phyloP scores from a whole-genome alignment of 2,329 filamentous ascomycete genomes.

The Venturia aucupariae region DNA sequence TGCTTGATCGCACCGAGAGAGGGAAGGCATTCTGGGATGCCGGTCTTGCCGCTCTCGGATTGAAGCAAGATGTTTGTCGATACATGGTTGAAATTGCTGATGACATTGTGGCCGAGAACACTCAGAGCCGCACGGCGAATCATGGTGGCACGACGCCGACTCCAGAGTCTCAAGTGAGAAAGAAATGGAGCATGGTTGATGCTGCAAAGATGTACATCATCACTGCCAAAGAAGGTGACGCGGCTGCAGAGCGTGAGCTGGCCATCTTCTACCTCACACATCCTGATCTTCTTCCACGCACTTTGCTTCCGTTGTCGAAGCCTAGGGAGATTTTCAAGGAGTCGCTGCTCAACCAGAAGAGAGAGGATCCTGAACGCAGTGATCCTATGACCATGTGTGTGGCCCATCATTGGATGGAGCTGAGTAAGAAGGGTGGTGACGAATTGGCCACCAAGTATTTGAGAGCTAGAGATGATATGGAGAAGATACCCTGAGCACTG shows the following conservation, averaged over 20 bases:
- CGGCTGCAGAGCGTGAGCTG: conserved; percentile 83
- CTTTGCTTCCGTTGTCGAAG: conserved; percentile 74
- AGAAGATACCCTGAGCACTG: conserved; percentile 40
- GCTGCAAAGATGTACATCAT: conserved; percentile 86
- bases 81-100: conserved; percentile 73
- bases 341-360: conserved; percentile 56
- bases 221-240: conserved; percentile 83
- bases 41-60: conserved; percentile 73
- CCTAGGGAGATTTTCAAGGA: conserved; percentile 86
- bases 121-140: conserved; percentile 46
- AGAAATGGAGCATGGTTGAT: conserved; percentile 64
- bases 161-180: conserved; percentile 18
- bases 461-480: conserved; percentile 58
- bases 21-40: conserved; percentile 85
- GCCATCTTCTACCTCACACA: conserved; percentile 89
- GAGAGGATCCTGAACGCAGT: conserved; percentile 53
- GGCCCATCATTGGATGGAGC: conserved; percentile 95
- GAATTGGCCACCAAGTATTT: conserved; percentile 74
- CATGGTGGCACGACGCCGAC: conserved; percentile 8
- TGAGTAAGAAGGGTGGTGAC: conserved; percentile 78
- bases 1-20: conserved; percentile 48
- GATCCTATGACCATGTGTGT: conserved; percentile 88
- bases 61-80: conserved; percentile 80
- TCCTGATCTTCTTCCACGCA: conserved; percentile 70
- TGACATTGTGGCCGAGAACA: conserved; percentile 59